Evolutionary conservation across 148 eudicot genomes (phyloP).

Genomic region (Camellia japonica): DNA sequence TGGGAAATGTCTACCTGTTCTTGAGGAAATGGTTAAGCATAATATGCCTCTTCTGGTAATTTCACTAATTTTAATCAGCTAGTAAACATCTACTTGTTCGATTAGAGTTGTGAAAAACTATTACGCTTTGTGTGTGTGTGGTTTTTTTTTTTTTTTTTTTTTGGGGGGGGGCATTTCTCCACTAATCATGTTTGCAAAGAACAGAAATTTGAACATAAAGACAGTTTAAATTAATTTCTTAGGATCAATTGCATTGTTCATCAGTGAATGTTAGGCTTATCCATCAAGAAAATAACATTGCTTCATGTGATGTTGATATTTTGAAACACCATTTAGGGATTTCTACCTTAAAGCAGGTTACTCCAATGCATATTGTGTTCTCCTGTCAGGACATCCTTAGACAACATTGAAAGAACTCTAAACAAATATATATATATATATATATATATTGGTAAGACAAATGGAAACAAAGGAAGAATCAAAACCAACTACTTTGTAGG

Average conservation of each 20-base stretch:
- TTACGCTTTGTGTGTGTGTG: neutral
- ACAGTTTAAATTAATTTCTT: neutral
- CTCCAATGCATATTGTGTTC: neutral
- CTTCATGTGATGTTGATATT: neutral
- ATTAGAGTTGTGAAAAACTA: neutral
- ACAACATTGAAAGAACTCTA: neutral
- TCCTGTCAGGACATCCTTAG: neutral
- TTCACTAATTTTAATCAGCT: slow-evolving; percentile 6
- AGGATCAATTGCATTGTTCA: neutral
- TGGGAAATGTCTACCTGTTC: slow-evolving; percentile 85
- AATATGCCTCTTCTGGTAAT: slow-evolving; percentile 84
- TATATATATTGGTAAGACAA: slow-evolving; percentile 4
- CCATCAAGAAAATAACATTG: neutral
- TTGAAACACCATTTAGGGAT: slow-evolving; percentile 1
- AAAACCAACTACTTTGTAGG: neutral
- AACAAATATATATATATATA: neutral
- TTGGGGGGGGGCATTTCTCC: slow-evolving; percentile 20
- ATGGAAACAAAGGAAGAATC: neutral
- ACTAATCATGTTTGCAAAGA: neutral
- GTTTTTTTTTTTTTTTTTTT: neutral
- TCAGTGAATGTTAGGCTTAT: neutral
- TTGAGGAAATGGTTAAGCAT: slow-evolving; percentile 86
- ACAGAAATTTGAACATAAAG: neutral
- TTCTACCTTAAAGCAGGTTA: neutral
- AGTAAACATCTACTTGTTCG: too few species aligned